Evolutionary conservation across 352 stramenopile species (phyloP), one percentile per base, ranked within the genome.

Genomic region (Phytophthora cryptogea): DNA sequence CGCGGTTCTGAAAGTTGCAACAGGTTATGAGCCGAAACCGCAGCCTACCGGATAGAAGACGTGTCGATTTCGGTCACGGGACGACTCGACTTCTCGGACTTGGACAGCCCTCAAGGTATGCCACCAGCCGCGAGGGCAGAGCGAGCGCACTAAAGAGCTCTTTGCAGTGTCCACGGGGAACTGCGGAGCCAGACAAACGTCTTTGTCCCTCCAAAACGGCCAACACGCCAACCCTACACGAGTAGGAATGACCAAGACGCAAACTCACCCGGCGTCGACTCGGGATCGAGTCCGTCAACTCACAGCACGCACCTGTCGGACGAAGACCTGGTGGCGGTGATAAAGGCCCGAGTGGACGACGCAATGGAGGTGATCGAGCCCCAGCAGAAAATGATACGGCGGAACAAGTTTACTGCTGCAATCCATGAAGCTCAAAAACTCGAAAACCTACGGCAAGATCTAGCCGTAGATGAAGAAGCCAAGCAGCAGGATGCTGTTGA

Each of bases 41-140:
- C 43, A 48, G 41, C 17, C 23, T 41, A 33, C 35, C 17, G 51
- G 48, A 39, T 31, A 54, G 27, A 62, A 48, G 54, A 41, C 54
- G 8, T 17, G n/a, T 35, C 44, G 52, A 60, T 60, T 42, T 53
- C 32, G n/a, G 53, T 55, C 23, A 50, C 44, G 1, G 44, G 54
- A 41, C 35, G 36, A 2, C 54, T 55, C 44, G 43, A 62, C 44
- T 43, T 55, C 8, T 42, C 16, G 33, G 54, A 49, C 36, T 44
- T 62, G 16, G 44, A 54, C 8, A 62, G 39, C n/a, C 39, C 39
- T 17, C 40, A 59, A 8, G 30, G 30, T 11, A 55, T 62, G 44
- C 43, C 35, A 5, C 44, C 26, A 36, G 41, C 35, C 13, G 33
- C 42, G 32, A 46, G 43, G 14, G 51, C 51, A 37, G 39, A 59